Conservation (phyloP, 805 yeast genomes). For the Tetrapisispora arboricola region DNA sequence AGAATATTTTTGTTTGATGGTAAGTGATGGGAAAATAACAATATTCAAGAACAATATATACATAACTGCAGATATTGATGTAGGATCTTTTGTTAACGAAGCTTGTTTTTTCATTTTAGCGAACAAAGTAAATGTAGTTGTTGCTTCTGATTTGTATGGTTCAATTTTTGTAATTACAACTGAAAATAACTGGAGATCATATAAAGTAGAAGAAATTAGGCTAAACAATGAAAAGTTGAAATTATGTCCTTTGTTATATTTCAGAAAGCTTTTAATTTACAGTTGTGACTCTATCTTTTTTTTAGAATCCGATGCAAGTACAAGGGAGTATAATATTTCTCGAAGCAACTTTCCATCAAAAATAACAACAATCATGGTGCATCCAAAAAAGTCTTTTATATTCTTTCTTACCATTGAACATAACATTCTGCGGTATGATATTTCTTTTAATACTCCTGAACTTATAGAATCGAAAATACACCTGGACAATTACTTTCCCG, state of each 20-base stretch:
- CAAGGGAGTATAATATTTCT: background rate
- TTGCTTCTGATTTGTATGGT: slow-evolving; percentile 16
- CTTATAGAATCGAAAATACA: background rate
- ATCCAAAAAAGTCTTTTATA: background rate
- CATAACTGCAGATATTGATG: background rate
- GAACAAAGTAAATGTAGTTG: background rate
- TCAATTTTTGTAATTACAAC: slow-evolving; percentile 6
- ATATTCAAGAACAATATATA: background rate
- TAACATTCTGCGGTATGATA: background rate
- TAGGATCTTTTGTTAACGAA: background rate
- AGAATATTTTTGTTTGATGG: background rate
- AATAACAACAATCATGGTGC: background rate
- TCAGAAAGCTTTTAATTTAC: slow-evolving; percentile 4
- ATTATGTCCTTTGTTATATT: slow-evolving; percentile 4
- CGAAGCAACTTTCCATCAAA: background rate
- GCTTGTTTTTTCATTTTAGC: background rate
- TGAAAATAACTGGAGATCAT: background rate
- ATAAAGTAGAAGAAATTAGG: slow-evolving; percentile 2
- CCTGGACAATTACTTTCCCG: slow-evolving; percentile 5
- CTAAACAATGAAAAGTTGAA: slow-evolving; percentile 6
- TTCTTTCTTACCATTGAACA: background rate
- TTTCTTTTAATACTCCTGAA: background rate
- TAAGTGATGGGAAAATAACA: background rate
- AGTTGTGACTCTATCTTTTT: background rate
- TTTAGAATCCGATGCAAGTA: background rate